Evolutionary conservation across 2,329 filamentous ascomycete genomes (phyloP).

Genomic region (Diplodia scrobiculata): DNA sequence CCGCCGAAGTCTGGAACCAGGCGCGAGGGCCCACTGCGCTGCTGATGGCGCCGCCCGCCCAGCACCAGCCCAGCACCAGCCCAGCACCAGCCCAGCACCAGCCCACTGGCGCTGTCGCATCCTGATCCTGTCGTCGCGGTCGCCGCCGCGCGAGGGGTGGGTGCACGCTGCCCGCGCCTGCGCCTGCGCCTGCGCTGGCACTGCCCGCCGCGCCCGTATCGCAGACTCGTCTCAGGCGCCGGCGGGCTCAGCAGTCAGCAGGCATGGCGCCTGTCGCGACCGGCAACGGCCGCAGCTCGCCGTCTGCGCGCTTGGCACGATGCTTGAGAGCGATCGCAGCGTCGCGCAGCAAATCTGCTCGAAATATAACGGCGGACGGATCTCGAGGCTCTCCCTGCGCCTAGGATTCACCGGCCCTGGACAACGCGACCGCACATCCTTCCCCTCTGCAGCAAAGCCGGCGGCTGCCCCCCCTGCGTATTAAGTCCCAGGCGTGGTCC

Average conservation of each 20-base stretch:
- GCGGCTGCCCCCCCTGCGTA: conserved; percentile 23
- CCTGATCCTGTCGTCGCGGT: background rate
- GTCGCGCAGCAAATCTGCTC: conserved; percentile 20
- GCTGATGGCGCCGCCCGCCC: too few species aligned
- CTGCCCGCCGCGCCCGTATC: conserved; percentile 17
- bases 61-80: background rate
- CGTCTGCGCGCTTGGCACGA: conserved; percentile 12
- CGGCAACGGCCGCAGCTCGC: conserved; percentile 15
- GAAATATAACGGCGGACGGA: conserved; percentile 24
- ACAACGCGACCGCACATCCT: conserved; percentile 15
- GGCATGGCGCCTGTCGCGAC: conserved; percentile 6
- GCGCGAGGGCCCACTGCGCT: conserved; percentile 15
- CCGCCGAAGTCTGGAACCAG: conserved; percentile 18
- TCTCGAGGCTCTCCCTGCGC: conserved; percentile 24
- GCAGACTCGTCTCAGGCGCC: conserved; percentile 13
- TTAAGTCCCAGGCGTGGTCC: conserved; percentile 25
- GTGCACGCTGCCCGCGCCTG: background rate
- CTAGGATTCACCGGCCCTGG: conserved; percentile 27
- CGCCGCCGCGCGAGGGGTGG: conserved; percentile 16
- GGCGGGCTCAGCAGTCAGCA: conserved; percentile 3
- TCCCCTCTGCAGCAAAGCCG: conserved; percentile 13
- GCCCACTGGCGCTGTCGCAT: background rate
- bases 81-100: background rate
- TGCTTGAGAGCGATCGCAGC: conserved; percentile 27
- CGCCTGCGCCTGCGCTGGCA: background rate